Evolutionary conservation across 2,329 filamentous ascomycete species (phyloP).

Genomic region (Nigrospora osmanthi): DNA sequence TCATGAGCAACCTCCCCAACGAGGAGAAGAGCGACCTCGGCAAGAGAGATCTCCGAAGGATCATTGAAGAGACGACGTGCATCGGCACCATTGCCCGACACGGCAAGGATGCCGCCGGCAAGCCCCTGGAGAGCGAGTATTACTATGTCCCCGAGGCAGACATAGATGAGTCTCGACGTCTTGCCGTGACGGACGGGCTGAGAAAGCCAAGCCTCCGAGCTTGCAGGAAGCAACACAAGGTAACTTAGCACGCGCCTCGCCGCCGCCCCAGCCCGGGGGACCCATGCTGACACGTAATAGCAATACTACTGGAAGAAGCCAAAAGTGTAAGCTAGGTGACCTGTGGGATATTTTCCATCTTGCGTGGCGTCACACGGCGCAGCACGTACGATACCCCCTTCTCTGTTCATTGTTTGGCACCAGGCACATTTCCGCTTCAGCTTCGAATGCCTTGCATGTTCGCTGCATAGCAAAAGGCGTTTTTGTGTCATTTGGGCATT

Average conservation of each 20-base stretch:
- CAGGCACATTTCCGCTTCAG: not conserved
- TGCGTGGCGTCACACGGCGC: no score
- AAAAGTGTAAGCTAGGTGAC: not conserved
- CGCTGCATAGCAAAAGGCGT: slow-evolving; percentile 20
- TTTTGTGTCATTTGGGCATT: slow-evolving; percentile 4
- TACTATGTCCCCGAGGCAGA: slow-evolving; percentile 92
- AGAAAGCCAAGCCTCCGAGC: slow-evolving; percentile 82
- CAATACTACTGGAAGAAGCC: slow-evolving; percentile 60
- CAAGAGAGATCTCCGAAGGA: slow-evolving; percentile 55
- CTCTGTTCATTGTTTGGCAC: slow-evolving; percentile 1
- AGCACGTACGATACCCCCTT: slow-evolving; percentile 5
- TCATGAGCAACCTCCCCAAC: slow-evolving; percentile 76
- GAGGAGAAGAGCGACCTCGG: slow-evolving; percentile 53
- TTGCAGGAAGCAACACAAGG: slow-evolving; percentile 96
- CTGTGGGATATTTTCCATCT: no score
- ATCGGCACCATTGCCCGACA: slow-evolving; percentile 83
- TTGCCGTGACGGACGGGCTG: slow-evolving; percentile 78
- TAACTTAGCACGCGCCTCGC: slow-evolving; percentile 32
- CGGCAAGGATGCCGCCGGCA: slow-evolving; percentile 93
- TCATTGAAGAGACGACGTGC: slow-evolving; percentile 69
- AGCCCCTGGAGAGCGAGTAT: slow-evolving; percentile 89
- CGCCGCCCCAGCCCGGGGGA: no score
- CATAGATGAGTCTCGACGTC: slow-evolving; percentile 65
- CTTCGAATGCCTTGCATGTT: slow-evolving; percentile 2
- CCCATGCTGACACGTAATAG: slow-evolving; percentile 24